phyloP scores from a whole-genome alignment of 208 protist species.

The Polymyxa betae region DNA sequence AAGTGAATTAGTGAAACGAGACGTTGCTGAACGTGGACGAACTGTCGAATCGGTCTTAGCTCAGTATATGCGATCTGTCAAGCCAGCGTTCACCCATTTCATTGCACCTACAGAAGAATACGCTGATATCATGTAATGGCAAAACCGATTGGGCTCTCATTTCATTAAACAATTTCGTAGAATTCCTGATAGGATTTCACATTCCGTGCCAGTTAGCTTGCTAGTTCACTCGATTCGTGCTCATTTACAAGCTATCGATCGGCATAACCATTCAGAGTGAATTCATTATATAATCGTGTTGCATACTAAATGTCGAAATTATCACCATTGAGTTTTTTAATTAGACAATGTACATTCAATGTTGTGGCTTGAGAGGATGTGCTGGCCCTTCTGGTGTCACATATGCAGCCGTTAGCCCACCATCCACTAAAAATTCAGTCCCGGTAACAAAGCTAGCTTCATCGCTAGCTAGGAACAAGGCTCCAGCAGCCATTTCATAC shows the following conservation, averaged over 20 bases:
- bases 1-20: constrained; percentile 11
- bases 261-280: background rate
- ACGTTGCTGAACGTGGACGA: constrained; percentile 54
- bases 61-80: constrained; percentile 56
- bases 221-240: background rate
- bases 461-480: constrained; percentile 75
- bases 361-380: background rate
- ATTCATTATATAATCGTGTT: too few species aligned
- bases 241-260: background rate
- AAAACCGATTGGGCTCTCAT: background rate
- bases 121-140: constrained; percentile 50
- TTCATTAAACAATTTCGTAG: background rate
- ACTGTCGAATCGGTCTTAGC: constrained; percentile 4
- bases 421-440: constrained; percentile 53
- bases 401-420: constrained; percentile 54
- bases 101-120: background rate
- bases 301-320: too few species aligned
- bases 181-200: background rate
- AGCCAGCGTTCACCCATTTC: constrained; percentile 42
- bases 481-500: constrained; percentile 74
- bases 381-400: constrained; percentile 19
- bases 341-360: too few species aligned
- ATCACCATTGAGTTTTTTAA: too few species aligned
- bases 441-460: constrained; percentile 64
- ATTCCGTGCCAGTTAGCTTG: background rate